Conservation (phyloP, 2,329 filamentous ascomycete genomes). For the Botrytis porri region DNA sequence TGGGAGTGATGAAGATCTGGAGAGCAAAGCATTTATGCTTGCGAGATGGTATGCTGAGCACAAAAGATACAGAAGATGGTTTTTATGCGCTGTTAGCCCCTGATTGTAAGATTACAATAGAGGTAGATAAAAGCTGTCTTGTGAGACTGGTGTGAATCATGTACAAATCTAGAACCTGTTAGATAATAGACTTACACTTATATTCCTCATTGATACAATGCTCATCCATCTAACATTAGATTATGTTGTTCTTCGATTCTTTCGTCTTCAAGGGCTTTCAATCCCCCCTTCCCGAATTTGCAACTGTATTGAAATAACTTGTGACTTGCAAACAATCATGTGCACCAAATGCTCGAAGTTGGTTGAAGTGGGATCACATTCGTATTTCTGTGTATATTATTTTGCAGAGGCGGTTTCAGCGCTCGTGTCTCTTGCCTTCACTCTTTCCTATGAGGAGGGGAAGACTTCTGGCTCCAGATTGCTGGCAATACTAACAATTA, state of each 20-base stretch:
- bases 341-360: not conserved
- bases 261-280: not conserved
- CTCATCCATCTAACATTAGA: not conserved
- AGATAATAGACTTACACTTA: not conserved
- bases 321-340: not conserved
- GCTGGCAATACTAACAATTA: not conserved
- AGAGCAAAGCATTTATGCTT: not conserved
- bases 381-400: not conserved
- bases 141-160: not conserved
- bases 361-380: not conserved
- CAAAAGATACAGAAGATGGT: not conserved
- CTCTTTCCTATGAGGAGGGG: not conserved
- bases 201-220: not conserved
- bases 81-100: too few species aligned
- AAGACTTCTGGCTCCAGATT: not conserved
- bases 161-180: not conserved
- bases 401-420: too few species aligned
- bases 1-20: too few species aligned
- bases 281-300: not conserved
- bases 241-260: not conserved
- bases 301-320: not conserved
- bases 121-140: not conserved
- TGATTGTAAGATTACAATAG: not conserved
- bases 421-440: not conserved
- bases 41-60: not conserved